Evolutionary conservation across 2,329 filamentous ascomycete genomes (phyloP).

Genomic region (Fusarium compactum): DNA sequence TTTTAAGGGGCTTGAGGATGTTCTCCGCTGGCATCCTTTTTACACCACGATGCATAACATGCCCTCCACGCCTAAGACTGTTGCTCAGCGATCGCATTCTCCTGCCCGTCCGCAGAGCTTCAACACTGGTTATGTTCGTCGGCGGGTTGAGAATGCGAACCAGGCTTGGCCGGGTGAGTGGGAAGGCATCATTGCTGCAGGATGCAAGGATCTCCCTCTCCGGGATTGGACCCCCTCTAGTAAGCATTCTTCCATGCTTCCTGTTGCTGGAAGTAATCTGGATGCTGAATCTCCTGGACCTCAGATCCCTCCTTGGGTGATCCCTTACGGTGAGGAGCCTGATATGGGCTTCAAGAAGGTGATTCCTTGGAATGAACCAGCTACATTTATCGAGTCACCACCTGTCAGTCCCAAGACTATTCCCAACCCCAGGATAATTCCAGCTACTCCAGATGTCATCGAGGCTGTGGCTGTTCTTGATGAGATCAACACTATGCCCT

Average conservation of each 20-base stretch:
- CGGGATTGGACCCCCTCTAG: neutral
- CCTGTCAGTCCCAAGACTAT: neutral
- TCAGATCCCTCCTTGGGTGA: neutral
- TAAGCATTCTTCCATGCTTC: neutral
- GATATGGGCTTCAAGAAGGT: neutral
- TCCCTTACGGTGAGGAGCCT: conserved; percentile 4
- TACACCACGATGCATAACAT: neutral
- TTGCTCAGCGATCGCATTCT: neutral
- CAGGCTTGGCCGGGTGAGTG: neutral
- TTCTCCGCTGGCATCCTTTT: conserved; percentile 16
- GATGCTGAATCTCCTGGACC: neutral
- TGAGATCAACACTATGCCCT: neutral
- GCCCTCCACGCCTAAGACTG: no score
- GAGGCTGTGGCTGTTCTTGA: neutral
- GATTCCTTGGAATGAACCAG: neutral
- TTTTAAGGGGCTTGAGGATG: neutral
- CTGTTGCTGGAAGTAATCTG: neutral
- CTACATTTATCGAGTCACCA: neutral
- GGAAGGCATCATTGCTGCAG: neutral
- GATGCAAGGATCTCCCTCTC: neutral
- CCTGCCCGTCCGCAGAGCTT: neutral
- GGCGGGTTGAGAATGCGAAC: fast-evolving
- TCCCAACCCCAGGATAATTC: neutral
- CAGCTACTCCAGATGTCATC: neutral
- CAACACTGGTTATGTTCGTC: neutral